Evolutionary conservation across 2,329 filamentous ascomycete genomes (phyloP), one percentile per base, ranked within the genome.

Genomic region (Arthrinium phaeospermum): DNA sequence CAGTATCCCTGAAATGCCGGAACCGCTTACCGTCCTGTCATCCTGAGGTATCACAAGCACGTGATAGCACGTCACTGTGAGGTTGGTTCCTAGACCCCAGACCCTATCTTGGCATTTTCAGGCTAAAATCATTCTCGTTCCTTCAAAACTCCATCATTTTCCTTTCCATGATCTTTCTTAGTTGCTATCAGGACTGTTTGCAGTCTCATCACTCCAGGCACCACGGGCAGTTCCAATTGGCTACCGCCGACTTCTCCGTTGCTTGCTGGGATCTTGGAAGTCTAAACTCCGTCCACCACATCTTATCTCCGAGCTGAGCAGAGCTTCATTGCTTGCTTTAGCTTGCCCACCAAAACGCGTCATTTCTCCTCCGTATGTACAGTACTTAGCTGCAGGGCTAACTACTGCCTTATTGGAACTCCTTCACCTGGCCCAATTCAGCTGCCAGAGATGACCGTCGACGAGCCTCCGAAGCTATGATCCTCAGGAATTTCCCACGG

Each of bases 401-500:
- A 37, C 41, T 37, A 41, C 53, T 22, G 53, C 30, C 30, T 61
- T 41, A 10, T 41, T 37, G 53, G 34, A 37, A 22, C 53, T 41
- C 57, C 19, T 41, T n/a, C 22, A 64, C 57, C 57, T 41, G 57
- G 57, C 57, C 57, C 57, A 41, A 6, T 64, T 24, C 19, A 64
- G 57, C 57, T 64, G 57, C 34, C 57, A 41, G 30, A 64, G 30
- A 71, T 71, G 69, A 71, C 41, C 30, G 69, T 27, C 34, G 41
- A 49, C 47, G 69, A 71, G 24, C 49, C 53, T 27, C 44, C 27
- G 14, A 16, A 24, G 41, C 64, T 68, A 73, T 72, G 70, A 73
- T 73, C 69, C 44, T 69, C 44, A 70, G 72, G 70, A 69, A 70
- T 67, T 68, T 73, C 46, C 19, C 51, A 37, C 71, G 70, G 72